A percentile compares a stretch with the other conserved stretches of the same genome.
Evolutionary conservation across 2,329 filamentous ascomycete genomes (phyloP).

Genomic region (Colletotrichum filicis): DNA sequence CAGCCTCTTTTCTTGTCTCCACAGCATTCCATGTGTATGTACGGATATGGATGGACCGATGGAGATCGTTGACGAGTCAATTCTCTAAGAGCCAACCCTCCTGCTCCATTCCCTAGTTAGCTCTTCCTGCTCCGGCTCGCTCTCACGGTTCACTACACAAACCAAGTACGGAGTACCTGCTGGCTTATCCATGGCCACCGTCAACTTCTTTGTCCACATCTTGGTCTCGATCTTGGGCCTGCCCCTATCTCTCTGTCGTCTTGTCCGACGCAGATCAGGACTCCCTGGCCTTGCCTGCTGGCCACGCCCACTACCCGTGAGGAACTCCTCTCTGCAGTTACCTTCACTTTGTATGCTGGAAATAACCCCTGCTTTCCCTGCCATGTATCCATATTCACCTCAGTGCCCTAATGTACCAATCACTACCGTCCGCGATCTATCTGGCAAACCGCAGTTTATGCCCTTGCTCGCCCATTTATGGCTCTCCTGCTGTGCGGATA

Average conservation of each 20-base stretch:
- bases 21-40: not conserved
- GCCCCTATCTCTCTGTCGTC: constrained; percentile 1
- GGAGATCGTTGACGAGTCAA: not conserved
- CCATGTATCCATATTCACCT: not conserved
- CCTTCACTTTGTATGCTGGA: not conserved
- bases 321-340: constrained; percentile 1
- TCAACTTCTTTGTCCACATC: not conserved
- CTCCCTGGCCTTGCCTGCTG: constrained; percentile 13
- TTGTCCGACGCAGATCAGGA: constrained; percentile 18
- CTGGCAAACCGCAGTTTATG: not conserved
- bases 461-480: constrained; percentile 12
- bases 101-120: not conserved
- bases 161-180: not conserved
- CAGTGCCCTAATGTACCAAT: not conserved
- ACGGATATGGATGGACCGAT: not conserved
- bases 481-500: not conserved
- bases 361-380: constrained; percentile 1
- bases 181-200: not conserved
- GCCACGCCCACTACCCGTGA: constrained; percentile 18
- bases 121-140: not conserved
- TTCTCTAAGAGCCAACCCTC: not conserved
- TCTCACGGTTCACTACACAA: not conserved
- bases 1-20: not conserved
- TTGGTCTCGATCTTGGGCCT: not conserved
- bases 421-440: constrained; percentile 2